Evolutionary conservation across 306 rosid genomes (phyloP).

Genomic region (Mucuna pruriens): DNA sequence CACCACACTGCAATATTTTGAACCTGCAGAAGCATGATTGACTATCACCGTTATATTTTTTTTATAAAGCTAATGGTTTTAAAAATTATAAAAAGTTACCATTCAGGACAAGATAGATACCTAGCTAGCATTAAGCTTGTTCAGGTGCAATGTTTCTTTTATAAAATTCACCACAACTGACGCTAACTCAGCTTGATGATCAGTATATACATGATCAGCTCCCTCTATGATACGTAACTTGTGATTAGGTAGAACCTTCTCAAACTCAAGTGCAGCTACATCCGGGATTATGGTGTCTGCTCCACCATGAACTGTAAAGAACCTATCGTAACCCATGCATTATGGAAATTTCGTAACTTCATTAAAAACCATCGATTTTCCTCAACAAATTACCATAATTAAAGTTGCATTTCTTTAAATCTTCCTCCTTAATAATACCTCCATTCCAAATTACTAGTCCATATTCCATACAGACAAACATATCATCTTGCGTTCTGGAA

Average conservation of each 20-base stretch:
- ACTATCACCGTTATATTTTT: neutral
- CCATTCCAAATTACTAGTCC: neutral
- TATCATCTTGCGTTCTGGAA: neutral
- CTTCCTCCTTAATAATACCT: neutral
- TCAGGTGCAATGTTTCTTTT: conserved; percentile 51
- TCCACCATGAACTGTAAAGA: conserved; percentile 75
- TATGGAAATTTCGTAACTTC: neutral
- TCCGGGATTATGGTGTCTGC: conserved; percentile 57
- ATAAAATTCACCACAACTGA: conserved; percentile 54
- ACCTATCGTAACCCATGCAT: conserved; percentile 49
- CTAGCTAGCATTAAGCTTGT: conserved; percentile 42
- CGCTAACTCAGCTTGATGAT: conserved; percentile 58
- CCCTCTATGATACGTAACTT: conserved; percentile 64
- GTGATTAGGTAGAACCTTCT: conserved; percentile 80
- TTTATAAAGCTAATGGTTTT: neutral
- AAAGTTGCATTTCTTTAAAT: neutral
- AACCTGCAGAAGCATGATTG: neutral
- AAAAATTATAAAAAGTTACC: neutral
- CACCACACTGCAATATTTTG: neutral
- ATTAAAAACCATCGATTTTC: neutral
- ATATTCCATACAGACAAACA: neutral
- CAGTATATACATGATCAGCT: conserved; percentile 65
- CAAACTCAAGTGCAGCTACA: conserved; percentile 68
- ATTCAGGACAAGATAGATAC: conserved; percentile 15
- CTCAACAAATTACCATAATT: neutral